phyloP scores from a whole-genome alignment of 1,284 basidiomycete genomes.

The Rhodotorula sp. region DNA sequence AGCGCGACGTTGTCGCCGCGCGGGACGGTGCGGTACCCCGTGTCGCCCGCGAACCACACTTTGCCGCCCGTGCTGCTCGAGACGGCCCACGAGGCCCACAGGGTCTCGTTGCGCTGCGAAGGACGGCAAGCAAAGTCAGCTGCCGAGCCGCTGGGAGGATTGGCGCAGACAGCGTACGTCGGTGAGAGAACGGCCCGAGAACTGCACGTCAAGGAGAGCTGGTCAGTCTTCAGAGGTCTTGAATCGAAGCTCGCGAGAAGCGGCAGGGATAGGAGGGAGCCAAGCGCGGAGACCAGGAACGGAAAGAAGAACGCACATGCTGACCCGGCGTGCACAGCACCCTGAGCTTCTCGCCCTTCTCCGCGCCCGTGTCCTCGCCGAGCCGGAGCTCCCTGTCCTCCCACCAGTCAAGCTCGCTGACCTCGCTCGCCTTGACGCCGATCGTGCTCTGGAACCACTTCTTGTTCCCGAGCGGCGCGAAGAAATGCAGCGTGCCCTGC shows the following conservation, averaged over 20 bases:
- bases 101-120: conserved; percentile 59
- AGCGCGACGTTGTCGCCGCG: conserved; percentile 50
- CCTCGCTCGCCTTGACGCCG: conserved; percentile 52
- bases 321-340: conserved; percentile 60
- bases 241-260: too few species aligned
- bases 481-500: conserved; percentile 55
- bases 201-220: background rate
- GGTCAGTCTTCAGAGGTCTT: background rate
- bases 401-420: conserved; percentile 73
- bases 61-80: conserved; percentile 48
- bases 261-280: too few species aligned
- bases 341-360: conserved; percentile 35
- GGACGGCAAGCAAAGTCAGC: conserved; percentile 48
- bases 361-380: background rate
- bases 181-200: conserved; percentile 11
- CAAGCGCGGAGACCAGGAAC: background rate
- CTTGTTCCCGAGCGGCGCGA: conserved; percentile 65
- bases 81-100: conserved; percentile 66
- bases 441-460: conserved; percentile 56
- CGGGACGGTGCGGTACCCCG: conserved; percentile 56
- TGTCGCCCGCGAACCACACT: conserved; percentile 68
- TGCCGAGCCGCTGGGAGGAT: too few species aligned
- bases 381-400: conserved; percentile 56
- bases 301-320: conserved; percentile 54
- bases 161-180: conserved; percentile 6